Evolutionary conservation across 805 yeast species (phyloP).

Genomic region (Lachancea kluyveri): DNA sequence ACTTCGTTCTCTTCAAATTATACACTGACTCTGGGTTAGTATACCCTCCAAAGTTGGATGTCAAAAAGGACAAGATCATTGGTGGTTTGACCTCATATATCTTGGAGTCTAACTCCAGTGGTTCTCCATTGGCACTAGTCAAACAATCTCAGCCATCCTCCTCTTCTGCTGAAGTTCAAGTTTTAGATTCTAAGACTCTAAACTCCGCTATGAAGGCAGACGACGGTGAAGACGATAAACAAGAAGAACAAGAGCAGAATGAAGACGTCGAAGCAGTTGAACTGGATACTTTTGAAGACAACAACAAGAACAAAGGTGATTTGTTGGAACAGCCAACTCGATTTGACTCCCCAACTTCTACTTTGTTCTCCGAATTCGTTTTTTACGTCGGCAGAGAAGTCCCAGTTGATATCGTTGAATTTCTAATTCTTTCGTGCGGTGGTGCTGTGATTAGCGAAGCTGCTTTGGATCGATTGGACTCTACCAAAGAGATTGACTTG

Average conservation of each 20-base stretch:
- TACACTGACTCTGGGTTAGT: conserved; percentile 80
- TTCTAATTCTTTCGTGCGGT: conserved; percentile 78
- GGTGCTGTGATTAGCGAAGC: conserved; percentile 83
- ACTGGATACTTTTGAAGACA: conserved; percentile 68
- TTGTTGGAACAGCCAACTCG: conserved; percentile 64
- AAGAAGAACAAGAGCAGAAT: conserved; percentile 30
- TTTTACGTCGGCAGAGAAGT: conserved; percentile 95
- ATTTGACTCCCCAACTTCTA: conserved; percentile 52
- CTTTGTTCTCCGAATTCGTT: conserved; percentile 64
- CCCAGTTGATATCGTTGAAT: conserved; percentile 84
- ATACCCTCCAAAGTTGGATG: conserved; percentile 85
- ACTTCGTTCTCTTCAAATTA: conserved; percentile 78
- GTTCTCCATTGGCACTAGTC: conserved; percentile 31
- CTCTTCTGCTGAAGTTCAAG: conserved; percentile 23
- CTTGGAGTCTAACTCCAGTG: conserved; percentile 44
- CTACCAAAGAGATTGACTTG: conserved; percentile 46
- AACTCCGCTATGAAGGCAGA: conserved; percentile 46
- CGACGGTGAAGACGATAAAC: conserved; percentile 33
- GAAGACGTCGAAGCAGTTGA: conserved; percentile 40
- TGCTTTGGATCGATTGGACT: conserved; percentile 66
- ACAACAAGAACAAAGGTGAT: conserved; percentile 59
- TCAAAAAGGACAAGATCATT: conserved; percentile 66
- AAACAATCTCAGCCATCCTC: conserved; percentile 28
- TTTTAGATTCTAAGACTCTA: conserved; percentile 40
- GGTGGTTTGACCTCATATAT: conserved; percentile 87